Base-by-base conservation (phyloP, 768 basidiomycete genomes). In the Pleurotus citrinopileatus region DNA sequence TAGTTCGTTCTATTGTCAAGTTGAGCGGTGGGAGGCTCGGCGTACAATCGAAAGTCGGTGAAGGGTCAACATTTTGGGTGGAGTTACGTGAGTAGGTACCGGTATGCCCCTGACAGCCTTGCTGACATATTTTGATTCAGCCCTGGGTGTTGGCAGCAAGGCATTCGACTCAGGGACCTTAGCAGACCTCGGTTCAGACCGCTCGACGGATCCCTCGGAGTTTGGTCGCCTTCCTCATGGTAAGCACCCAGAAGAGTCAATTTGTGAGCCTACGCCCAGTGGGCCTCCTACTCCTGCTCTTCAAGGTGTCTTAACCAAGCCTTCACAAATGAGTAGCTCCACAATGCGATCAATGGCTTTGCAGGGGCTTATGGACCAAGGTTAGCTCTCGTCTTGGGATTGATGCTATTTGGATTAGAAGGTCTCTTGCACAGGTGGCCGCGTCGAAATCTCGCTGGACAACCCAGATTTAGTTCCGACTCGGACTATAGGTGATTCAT, bases 11-110 rank as follows among this genome's bases (percentile, higher is more conserved):
- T 59, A 91, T 92, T 40, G 87, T 92, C 59, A 87, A 84, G 61
- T 69, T 89, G 36, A 84, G 80, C 46, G 84, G 85, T 37, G 90
- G 90, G 17, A 78, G 89, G 46, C 70, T 91, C 25, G 89, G 85
- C n/a, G 78, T 86, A n/a, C 71, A 69, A 56, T 83, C 81, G 15
- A 81, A 84, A 65, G 70, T 80, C 1, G 79, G 80, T 6, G 73
- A 81, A 60, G 94, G 94, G 13, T 90, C 86, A 29, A 91, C 87
- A 32, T 95, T 94, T 72, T 94, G 92, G 93, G 87, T 91, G 7
- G 90, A 91, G 65, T 67, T 91, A 29, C 86, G 58, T 59, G 32
- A 63, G 64, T 55, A 53, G 52, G 42, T 56, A 55, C 74, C 79
- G 63, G 58, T 76, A 8, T 4, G 52, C 53, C 17, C 1, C 22